A percentile compares a stretch with the other conserved stretches of the same genome.
Conservation (phyloP, 371 early-diverging fungal genomes). For the Neoconidiobolus thromboides region DNA sequence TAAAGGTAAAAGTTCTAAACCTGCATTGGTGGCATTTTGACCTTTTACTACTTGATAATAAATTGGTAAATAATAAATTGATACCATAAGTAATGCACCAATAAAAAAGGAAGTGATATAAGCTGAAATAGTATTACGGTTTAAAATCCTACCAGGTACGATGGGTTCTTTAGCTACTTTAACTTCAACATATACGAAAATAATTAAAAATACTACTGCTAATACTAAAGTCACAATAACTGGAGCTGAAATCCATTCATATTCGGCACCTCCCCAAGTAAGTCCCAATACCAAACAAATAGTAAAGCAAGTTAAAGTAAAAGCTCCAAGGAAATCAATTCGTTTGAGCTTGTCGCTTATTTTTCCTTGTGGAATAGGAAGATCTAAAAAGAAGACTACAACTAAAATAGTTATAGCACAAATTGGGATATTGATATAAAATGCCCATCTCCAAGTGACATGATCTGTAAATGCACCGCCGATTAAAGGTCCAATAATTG, state of each 20-base stretch:
- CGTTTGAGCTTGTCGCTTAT: conserved; percentile 17
- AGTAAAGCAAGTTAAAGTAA: conserved; percentile 24
- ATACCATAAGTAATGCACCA: conserved; percentile 40
- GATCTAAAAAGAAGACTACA: conserved; percentile 13
- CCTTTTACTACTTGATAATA: conserved; percentile 24
- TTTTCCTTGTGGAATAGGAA: conserved; percentile 14
- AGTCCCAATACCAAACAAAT: conserved; percentile 30
- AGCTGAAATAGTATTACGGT: conserved; percentile 16
- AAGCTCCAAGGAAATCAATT: conserved; percentile 29
- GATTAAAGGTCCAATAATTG: conserved; percentile 21
- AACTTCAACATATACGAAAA: conserved; percentile 19
- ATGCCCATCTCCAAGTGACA: conserved; percentile 25
- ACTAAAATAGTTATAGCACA: conserved; percentile 11
- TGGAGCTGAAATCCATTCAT: conserved; percentile 25
- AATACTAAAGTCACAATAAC: conserved; percentile 31
- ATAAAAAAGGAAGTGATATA: conserved; percentile 28
- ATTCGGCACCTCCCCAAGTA: conserved; percentile 34
- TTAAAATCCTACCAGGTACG: conserved; percentile 24
- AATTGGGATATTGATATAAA: conserved; percentile 22
- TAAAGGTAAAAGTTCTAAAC: conserved; percentile 39
- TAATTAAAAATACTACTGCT: conserved; percentile 16
- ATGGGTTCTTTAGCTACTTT: conserved; percentile 24
- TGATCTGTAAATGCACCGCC: conserved; percentile 26
- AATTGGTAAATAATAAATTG: conserved; percentile 43
- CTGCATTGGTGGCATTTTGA: conserved; percentile 25